Percentiles rank a stretch among this genome's conserved stretches.
Conservation (phyloP, 352 stramenopile species). For the Phytophthora litchii region DNA sequence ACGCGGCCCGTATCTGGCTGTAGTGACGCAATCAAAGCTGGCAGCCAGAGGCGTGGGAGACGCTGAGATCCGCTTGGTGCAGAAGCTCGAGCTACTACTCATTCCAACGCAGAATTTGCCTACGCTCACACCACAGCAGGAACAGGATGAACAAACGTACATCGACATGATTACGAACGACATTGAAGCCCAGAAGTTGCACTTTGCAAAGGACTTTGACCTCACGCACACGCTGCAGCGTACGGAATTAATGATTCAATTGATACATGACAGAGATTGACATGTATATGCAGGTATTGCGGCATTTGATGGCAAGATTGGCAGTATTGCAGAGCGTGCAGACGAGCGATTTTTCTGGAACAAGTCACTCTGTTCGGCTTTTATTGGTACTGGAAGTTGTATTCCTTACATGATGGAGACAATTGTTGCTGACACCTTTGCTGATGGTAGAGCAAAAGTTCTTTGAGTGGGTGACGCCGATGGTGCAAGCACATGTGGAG, state of each 20-base stretch:
- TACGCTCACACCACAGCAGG: slow-evolving; percentile 49
- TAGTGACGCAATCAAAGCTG: slow-evolving; percentile 74
- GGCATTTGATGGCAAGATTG: slow-evolving; percentile 51
- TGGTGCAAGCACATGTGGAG: slow-evolving; percentile 75
- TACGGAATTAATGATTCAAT: slow-evolving; percentile 23
- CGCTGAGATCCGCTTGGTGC: slow-evolving; percentile 60
- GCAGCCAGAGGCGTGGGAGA: slow-evolving; percentile 55
- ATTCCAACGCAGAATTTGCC: slow-evolving; percentile 68
- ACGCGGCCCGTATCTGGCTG: slow-evolving; percentile 67
- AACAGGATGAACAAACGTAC: slow-evolving; percentile 67
- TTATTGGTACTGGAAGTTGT: slow-evolving; percentile 47
- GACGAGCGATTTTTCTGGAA: slow-evolving; percentile 96
- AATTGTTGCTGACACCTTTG: slow-evolving; percentile 3
- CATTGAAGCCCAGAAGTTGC: slow-evolving; percentile 65
- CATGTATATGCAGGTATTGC: slow-evolving; percentile 48
- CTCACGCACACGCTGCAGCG: slow-evolving; percentile 82
- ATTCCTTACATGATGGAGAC: not conserved
- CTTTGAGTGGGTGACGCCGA: slow-evolving; percentile 82
- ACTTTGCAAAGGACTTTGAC: slow-evolving; percentile 81
- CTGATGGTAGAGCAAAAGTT: slow-evolving; percentile 65
- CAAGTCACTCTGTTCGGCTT: slow-evolving; percentile 63
- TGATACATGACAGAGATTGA: slow-evolving; percentile 7
- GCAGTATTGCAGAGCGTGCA: slow-evolving; percentile 69
- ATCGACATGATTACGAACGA: slow-evolving; percentile 65
- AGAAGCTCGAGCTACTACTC: slow-evolving; percentile 68